Percentiles rank a stretch among this genome's conserved stretches.
phyloP scores from a whole-genome alignment of 148 eudicot genomes.

The Vaccinium vitisidaea region DNA sequence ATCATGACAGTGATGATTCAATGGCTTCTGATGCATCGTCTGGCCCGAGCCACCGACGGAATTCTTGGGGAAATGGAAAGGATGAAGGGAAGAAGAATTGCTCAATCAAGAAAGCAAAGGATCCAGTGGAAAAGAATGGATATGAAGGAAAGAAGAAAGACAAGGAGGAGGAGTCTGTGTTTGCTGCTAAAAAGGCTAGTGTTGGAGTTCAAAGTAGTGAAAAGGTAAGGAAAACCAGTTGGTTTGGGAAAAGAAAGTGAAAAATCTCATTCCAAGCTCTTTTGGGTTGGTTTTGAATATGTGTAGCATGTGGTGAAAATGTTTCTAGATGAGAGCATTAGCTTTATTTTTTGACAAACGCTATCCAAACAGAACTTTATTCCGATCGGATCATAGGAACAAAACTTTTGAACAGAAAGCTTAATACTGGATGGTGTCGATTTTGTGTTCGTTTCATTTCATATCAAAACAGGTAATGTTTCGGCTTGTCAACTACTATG shows the following conservation, averaged over 20 bases:
- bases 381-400: neutral
- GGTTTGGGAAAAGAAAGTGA: constrained; percentile 23
- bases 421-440: neutral
- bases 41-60: constrained; percentile 21
- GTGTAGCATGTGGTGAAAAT: constrained; percentile 6
- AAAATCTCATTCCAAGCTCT: neutral
- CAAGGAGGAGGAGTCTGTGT: constrained; percentile 15
- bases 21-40: constrained; percentile 48
- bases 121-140: constrained; percentile 10
- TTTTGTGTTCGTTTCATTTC: neutral
- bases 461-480: neutral
- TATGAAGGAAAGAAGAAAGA: constrained; percentile 6
- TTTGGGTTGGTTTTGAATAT: neutral
- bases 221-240: constrained; percentile 18
- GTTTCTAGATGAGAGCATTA: neutral
- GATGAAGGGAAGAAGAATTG: neutral
- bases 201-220: neutral
- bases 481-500: neutral
- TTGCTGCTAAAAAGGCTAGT: constrained; percentile 10
- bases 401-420: neutral
- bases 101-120: constrained; percentile 20
- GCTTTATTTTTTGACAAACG: neutral
- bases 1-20: constrained; percentile 31
- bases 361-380: no score
- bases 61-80: constrained; percentile 12